Percentiles rank a stretch among this genome's conserved stretches.
These are phyloP conservation scores for Pseudofabraea citricarpa DNA, from an alignment of 2,329 filamentous ascomycete genomes.

Conservation along the genomic window DNA sequence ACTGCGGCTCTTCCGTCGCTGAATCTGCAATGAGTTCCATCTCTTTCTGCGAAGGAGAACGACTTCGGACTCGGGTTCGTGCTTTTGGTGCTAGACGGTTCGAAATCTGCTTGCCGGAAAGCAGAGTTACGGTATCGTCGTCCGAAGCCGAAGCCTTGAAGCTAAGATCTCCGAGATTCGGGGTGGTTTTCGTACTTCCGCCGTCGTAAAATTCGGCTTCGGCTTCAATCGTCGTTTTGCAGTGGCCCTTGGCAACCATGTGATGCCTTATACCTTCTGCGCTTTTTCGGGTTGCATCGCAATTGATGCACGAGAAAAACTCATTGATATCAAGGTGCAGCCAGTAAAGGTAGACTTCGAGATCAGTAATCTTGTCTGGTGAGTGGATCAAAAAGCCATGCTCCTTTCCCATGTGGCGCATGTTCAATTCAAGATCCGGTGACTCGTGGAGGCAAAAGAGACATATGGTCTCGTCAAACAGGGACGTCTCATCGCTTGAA, in stretches of 20 bases:
- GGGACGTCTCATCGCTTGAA: background rate
- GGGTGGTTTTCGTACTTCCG: constrained; percentile 5
- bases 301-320: constrained; percentile 46
- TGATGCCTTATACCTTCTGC: constrained; percentile 44
- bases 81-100: constrained; percentile 16
- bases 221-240: constrained; percentile 33
- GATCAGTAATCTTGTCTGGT: constrained; percentile 37
- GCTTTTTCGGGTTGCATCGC: constrained; percentile 37
- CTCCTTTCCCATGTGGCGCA: constrained; percentile 42
- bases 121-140: constrained; percentile 28
- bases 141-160: constrained; percentile 8
- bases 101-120: constrained; percentile 32
- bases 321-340: constrained; percentile 42
- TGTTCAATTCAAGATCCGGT: constrained; percentile 30
- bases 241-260: constrained; percentile 45
- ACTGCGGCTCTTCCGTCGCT: background rate
- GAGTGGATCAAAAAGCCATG: constrained; percentile 43
- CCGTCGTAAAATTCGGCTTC: constrained; percentile 37
- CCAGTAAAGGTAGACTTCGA: constrained; percentile 42
- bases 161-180: background rate
- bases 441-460: constrained; percentile 36
- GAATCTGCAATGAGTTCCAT: background rate
- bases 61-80: background rate
- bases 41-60: constrained; percentile 2
- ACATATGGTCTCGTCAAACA: constrained; percentile 21